Evolutionary conservation across 495 filamentous ascomycete species (phyloP).

Genomic region (Haplographium delicatum): DNA sequence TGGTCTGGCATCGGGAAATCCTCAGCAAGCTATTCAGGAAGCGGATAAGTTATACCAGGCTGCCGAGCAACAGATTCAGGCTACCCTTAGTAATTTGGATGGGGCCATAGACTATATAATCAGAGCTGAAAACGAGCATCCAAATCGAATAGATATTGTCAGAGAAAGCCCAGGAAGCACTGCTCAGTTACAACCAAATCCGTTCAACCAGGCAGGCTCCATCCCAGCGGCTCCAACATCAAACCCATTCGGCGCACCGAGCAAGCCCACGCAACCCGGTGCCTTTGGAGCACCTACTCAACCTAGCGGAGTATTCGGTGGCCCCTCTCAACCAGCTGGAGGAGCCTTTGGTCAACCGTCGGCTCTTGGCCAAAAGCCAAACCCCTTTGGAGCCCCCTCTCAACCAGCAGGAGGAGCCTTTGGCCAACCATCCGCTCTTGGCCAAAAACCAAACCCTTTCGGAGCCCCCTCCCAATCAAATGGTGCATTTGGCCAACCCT

Average conservation of each 20-base stretch:
- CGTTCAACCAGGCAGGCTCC: not conserved
- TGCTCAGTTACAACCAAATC: not conserved
- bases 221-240: not conserved
- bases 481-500: constrained; percentile 21
- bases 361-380: constrained; percentile 5
- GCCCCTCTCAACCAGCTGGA: constrained; percentile 15
- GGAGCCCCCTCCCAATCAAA: not conserved
- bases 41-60: constrained; percentile 52
- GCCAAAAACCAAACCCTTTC: constrained; percentile 18
- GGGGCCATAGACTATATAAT: constrained; percentile 69
- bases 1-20: constrained; percentile 51
- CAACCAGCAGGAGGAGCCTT: not conserved
- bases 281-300: constrained; percentile 5
- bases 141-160: constrained; percentile 72
- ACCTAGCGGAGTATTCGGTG: constrained; percentile 3
- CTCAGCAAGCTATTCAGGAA: constrained; percentile 61
- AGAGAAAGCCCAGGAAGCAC: constrained; percentile 27
- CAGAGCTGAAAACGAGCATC: constrained; percentile 64
- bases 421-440: constrained; percentile 18
- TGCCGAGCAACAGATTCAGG: constrained; percentile 64
- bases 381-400: constrained; percentile 3
- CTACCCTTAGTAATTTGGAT: constrained; percentile 57
- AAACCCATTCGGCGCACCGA: constrained; percentile 17
- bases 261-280: constrained; percentile 1
- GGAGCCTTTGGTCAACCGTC: constrained; percentile 19